phyloP scores from a whole-genome alignment of 371 early-diverging fungal species.

The Apophysomyces ossiformis region DNA sequence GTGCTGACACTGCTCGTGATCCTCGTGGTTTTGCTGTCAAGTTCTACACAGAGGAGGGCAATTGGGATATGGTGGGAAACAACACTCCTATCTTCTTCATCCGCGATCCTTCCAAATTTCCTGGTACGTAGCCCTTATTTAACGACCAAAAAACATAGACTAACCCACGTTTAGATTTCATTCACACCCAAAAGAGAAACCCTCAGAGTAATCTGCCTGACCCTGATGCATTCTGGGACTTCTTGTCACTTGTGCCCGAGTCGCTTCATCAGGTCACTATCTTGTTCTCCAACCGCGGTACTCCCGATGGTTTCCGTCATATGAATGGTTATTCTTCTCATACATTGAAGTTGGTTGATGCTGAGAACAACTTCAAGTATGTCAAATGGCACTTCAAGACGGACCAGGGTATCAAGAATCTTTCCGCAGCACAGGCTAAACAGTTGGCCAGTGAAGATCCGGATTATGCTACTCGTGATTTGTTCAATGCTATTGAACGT shows the following conservation, averaged over 20 bases:
- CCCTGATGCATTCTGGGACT: constrained; percentile 70
- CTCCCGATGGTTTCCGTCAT: constrained; percentile 80
- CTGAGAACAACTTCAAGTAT: constrained; percentile 67
- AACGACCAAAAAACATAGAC: no score
- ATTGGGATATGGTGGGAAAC: constrained; percentile 82
- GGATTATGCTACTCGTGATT: constrained; percentile 78
- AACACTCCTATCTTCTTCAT: constrained; percentile 75
- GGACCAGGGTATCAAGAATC: constrained; percentile 80
- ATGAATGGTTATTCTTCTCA: constrained; percentile 84
- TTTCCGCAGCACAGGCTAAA: constrained; percentile 66
- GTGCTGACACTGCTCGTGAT: constrained; percentile 79
- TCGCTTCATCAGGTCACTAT: constrained; percentile 82
- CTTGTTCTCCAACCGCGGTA: constrained; percentile 84
- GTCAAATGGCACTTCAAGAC: constrained; percentile 92
- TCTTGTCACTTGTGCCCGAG: constrained; percentile 78
- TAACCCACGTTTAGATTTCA: constrained; percentile 57
- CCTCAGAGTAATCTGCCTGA: constrained; percentile 72
- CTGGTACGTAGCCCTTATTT: constrained; percentile 28
- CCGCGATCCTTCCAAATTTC: constrained; percentile 83
- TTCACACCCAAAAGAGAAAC: constrained; percentile 85
- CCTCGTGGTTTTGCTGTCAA: constrained; percentile 82
- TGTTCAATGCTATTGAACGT: constrained; percentile 74
- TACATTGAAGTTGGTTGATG: constrained; percentile 78
- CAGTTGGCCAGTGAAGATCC: constrained; percentile 69
- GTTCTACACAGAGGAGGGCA: constrained; percentile 81